phyloP scores from a whole-genome alignment of 495 filamentous ascomycete species.

The Aspergillus ellipticus region DNA sequence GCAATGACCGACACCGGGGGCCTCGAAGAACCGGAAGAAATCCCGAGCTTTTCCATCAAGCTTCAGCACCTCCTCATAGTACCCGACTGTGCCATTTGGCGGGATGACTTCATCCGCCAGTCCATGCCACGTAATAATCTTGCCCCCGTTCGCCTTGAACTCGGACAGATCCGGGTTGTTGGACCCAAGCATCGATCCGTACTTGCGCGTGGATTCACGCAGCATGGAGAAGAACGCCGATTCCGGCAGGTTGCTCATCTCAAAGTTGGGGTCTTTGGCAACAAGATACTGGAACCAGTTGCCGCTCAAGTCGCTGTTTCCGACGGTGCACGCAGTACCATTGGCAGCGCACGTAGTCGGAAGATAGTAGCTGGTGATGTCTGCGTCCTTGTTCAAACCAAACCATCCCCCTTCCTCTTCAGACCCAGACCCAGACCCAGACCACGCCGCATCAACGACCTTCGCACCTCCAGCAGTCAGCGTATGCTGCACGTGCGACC shows the following conservation, averaged over 20 bases:
- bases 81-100: slow-evolving; percentile 14
- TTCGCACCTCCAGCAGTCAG: slow-evolving; percentile 23
- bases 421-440: slow-evolving; percentile 14
- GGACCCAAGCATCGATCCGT: slow-evolving; percentile 30
- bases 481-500: slow-evolving; percentile 28
- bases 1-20: slow-evolving; percentile 32
- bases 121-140: slow-evolving; percentile 43
- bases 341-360: not conserved
- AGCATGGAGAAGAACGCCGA: slow-evolving; percentile 18
- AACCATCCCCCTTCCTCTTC: slow-evolving; percentile 16
- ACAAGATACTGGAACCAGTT: slow-evolving; percentile 37
- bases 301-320: slow-evolving; percentile 7
- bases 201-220: slow-evolving; percentile 11
- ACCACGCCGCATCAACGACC: slow-evolving; percentile 27
- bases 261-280: slow-evolving; percentile 34
- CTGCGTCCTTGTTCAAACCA: slow-evolving; percentile 11
- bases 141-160: slow-evolving; percentile 34
- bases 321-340: not conserved
- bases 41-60: slow-evolving; percentile 14
- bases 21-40: slow-evolving; percentile 26
- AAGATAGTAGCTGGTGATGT: not conserved
- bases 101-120: slow-evolving; percentile 18
- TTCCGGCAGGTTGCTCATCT: slow-evolving; percentile 24
- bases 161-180: slow-evolving; percentile 30
- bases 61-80: slow-evolving; percentile 16